Evolutionary conservation across 176 grass and related monocot species (phyloP), one percentile per base, ranked within the genome.

Genomic region (Zoysia japonica): DNA sequence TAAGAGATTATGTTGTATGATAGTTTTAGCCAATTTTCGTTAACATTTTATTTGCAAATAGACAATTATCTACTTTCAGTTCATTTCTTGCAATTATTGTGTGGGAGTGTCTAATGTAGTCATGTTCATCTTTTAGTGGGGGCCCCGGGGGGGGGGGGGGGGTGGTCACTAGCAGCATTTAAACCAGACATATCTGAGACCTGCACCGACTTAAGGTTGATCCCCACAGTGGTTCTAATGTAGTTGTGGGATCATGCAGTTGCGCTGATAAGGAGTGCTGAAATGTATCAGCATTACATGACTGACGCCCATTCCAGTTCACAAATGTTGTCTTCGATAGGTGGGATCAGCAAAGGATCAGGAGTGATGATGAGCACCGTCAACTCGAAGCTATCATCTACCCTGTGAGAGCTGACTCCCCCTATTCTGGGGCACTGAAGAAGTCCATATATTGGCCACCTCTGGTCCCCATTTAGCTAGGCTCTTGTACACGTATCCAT

Each of bases 211-310:
- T 60, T 80, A 15, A 0, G 10, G 9, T 38, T 11, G 63, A 79
- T 56, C 64, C 6, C 67, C 1, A 1, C 14, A 41, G 35, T 57
- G 9, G 73, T 78, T 78, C 52, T 73, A 78, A 82, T 76, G 45
- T 2, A 7, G 12, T 81, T 74, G 49, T 69, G 83, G 43, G 81
- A 88, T 83, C 73, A 40, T 94, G 89, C 92, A 92, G 95, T 85
- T 92, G 71, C 77, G 70, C 79, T 94, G 68, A 64, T 89, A 75
- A 89, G 83, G 85, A 94, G 51, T 90, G 92, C 96, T 16, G 86
- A 91, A 78, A 92, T 94, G 89, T 98, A 98, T 86, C 87, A 92
- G 76, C 84, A 92, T 41, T 99, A 95, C 78, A 99, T 95, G 96
- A 28, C 28, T 95, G 96, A 87, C 79, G 86, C 82, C 67, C 48